Conservation (phyloP, 1,284 basidiomycete genomes). For the Ustilago xerochloae region DNA sequence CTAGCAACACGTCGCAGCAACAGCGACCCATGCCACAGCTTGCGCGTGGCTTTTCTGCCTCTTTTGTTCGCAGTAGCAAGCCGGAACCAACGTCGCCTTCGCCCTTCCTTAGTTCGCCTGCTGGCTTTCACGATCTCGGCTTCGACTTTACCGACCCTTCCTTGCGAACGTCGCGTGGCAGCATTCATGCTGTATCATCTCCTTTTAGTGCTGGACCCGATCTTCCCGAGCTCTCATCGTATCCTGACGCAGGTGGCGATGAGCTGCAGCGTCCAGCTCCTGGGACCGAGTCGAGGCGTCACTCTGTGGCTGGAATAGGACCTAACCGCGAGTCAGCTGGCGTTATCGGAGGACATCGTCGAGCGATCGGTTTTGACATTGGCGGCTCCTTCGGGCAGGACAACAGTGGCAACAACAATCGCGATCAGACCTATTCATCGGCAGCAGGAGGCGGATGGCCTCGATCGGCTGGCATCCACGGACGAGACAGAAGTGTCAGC, state of each 20-base stretch:
- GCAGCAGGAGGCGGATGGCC: slow-evolving; percentile 14
- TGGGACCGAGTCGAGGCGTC: slow-evolving; percentile 54
- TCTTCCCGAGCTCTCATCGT: slow-evolving; percentile 30
- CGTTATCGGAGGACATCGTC: slow-evolving; percentile 46
- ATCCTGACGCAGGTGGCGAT: slow-evolving; percentile 9
- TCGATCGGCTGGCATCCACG: slow-evolving; percentile 9
- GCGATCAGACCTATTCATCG: not conserved
- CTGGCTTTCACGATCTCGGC: slow-evolving; percentile 26
- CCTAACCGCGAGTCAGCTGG: slow-evolving; percentile 22
- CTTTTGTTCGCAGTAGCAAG: slow-evolving; percentile 27
- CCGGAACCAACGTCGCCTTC: slow-evolving; percentile 24
- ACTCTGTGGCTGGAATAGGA: slow-evolving; percentile 43
- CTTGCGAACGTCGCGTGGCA: slow-evolving; percentile 15
- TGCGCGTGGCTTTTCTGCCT: slow-evolving; percentile 40
- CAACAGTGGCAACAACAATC: not conserved
- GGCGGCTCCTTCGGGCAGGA: not conserved
- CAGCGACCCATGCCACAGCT: slow-evolving; percentile 27
- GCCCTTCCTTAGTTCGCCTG: slow-evolving; percentile 42
- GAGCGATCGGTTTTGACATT: slow-evolving; percentile 56
- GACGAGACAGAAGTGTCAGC: slow-evolving; percentile 35
- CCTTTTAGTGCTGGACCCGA: slow-evolving; percentile 29
- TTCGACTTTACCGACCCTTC: slow-evolving; percentile 26
- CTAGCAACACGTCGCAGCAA: slow-evolving; percentile 16
- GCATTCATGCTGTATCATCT: slow-evolving; percentile 20
- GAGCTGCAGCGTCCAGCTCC: slow-evolving; percentile 2